Conservation (phyloP, 75 land plant species). For the Pinus taeda region DNA sequence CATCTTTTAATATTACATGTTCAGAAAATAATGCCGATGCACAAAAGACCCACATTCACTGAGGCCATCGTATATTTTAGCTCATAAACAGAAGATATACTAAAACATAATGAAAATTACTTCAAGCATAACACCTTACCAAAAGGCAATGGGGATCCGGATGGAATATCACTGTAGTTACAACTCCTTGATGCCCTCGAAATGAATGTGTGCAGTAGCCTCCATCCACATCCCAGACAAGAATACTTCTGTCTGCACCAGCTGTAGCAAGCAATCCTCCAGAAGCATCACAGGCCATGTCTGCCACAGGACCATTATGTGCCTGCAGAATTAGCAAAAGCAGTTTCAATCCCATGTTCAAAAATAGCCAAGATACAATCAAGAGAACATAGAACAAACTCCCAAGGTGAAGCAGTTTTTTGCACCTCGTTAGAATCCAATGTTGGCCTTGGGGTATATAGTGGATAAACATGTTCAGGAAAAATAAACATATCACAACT, state of each 20-base stretch:
- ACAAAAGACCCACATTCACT: background rate
- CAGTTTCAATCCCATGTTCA: background rate
- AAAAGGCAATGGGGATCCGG: constrained; percentile 60
- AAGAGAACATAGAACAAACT: background rate
- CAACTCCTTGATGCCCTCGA: constrained; percentile 83
- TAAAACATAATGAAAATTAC: background rate
- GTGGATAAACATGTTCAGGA: background rate
- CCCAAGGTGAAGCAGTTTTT: background rate
- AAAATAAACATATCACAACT: background rate
- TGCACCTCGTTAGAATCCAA: background rate
- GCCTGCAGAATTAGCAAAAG: constrained; percentile 38
- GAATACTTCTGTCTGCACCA: constrained; percentile 83
- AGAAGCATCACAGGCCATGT: constrained; percentile 77
- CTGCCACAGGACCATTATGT: constrained; percentile 82
- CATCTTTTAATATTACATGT: background rate
- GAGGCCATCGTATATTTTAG: constrained; percentile 2
- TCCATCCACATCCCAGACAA: constrained; percentile 94
- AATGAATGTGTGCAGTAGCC: constrained; percentile 94
- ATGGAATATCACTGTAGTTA: constrained; percentile 73
- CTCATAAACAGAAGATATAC: background rate
- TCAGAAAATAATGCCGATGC: background rate
- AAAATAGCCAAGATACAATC: too few relatives aligned
- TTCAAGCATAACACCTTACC: constrained; percentile 35
- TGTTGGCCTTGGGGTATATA: background rate
- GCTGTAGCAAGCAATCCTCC: constrained; percentile 91